Percentiles rank a stretch among this genome's conserved stretches.
Evolutionary conservation across 768 basidiomycete genomes (phyloP).

Genomic region (Austroboletus festivus): DNA sequence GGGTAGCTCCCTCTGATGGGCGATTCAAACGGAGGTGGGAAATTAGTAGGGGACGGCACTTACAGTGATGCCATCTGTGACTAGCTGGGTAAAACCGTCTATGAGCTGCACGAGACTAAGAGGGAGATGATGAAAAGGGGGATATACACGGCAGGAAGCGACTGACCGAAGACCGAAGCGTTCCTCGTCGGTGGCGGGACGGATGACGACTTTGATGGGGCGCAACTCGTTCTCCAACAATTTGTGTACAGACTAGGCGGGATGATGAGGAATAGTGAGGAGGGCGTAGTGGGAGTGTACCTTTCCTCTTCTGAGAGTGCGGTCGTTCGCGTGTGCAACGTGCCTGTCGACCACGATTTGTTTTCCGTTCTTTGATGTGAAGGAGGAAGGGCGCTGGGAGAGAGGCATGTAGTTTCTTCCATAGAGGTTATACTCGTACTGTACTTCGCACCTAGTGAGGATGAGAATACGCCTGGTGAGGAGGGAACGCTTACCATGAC

Average conservation of each 20-base stretch:
- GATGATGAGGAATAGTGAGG: background rate
- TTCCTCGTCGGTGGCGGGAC: constrained; percentile 57
- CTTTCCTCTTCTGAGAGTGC: constrained; percentile 49
- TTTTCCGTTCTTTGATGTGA: constrained; percentile 57
- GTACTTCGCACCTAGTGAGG: constrained; percentile 67
- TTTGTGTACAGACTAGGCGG: constrained; percentile 64
- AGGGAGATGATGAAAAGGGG: constrained; percentile 1
- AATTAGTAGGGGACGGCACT: constrained; percentile 6
- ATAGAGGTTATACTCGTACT: constrained; percentile 72
- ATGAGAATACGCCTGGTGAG: background rate
- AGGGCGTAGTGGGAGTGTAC: constrained; percentile 34
- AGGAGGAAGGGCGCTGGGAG: constrained; percentile 50
- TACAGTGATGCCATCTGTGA: constrained; percentile 50
- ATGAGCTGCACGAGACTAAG: constrained; percentile 73
- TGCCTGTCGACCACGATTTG: constrained; percentile 50
- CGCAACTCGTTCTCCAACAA: constrained; percentile 70
- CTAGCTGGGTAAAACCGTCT: constrained; percentile 54
- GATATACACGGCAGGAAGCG: background rate
- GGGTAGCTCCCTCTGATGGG: constrained; percentile 71
- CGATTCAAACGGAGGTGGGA: background rate
- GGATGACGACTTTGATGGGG: constrained; percentile 53
- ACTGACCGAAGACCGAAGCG: constrained; percentile 73
- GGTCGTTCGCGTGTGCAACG: constrained; percentile 55
- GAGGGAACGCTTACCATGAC: constrained; percentile 45
- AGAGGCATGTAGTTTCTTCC: constrained; percentile 52